Base-by-base conservation (phyloP, 805 yeast species). In the Vanderwaltozyma polyspora region DNA sequence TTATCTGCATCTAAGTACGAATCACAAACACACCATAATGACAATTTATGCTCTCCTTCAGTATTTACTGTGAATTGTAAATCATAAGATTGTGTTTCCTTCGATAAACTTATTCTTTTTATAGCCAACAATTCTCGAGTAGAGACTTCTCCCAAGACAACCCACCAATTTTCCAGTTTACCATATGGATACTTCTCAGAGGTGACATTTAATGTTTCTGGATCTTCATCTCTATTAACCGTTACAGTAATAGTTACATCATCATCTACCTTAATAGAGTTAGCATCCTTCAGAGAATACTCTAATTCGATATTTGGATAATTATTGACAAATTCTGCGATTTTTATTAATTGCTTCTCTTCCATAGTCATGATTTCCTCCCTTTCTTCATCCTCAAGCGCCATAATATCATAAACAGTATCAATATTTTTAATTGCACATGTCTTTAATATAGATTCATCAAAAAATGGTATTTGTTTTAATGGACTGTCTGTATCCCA, bases 1-100 rank as follows among this genome's bases (percentile, higher is more conserved):
- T 82, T 83, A 52, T 89, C 98, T 2, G 86, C 93, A 51, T 87
- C 97, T n/a, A 84, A 49, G 48, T 87, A 89, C 0, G 94, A 78
- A 49, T 87, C 96, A 59, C 95, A 81, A 52, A 87, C 72, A 49
- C 89, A 76, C 94, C 94, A 87, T 1, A 85, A 61, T 0, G 76
- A 71, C 18, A 87, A 57, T 13, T 66, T 51, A 36, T 78, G 81
- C 5, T 62, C 52, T 0, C 95, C 95, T 3, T 70, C 53, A 3
- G 59, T 65, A 0, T 83, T 76, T 8, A 84, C 48, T 0, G 73
- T 61, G 39, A 82, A 72, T 19, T 67, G 70, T 29, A 89, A 42
- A 6, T 60, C 62, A 12, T 78, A 64, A 3, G 55, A 49, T 49
- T 78, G 82, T 1, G 55, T 52, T 40, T 76, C 76, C 40, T 70